phyloP scores from a whole-genome alignment of 208 protist species.

The Wallacemonas sp. region DNA sequence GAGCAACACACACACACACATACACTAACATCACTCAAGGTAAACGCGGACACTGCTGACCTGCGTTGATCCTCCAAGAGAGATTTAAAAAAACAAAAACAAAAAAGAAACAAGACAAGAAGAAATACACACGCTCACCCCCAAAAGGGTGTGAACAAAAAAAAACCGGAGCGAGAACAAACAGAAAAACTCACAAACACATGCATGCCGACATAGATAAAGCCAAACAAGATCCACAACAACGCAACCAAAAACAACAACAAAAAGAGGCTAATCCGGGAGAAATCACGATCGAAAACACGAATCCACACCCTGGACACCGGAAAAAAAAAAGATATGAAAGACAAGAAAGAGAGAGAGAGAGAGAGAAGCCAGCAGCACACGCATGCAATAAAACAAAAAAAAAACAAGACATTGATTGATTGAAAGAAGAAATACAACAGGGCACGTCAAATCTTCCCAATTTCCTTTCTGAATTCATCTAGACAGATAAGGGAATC shows the following conservation, averaged over 20 bases:
- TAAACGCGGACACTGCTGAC: not conserved
- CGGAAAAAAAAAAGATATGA: not conserved
- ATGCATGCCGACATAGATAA: not conserved
- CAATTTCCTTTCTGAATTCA: too few species aligned
- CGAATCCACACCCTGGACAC: not conserved
- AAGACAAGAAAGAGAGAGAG: not conserved
- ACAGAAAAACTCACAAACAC: not conserved
- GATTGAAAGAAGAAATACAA: too few species aligned
- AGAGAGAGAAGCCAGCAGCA: conserved; percentile 9
- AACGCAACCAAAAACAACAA: conserved; percentile 17
- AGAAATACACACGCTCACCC: not conserved
- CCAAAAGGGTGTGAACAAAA: not conserved
- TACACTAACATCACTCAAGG: not conserved
- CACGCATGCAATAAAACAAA: conserved; percentile 4
- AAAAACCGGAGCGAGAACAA: not conserved
- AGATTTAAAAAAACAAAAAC: not conserved
- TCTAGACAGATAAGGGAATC: too few species aligned
- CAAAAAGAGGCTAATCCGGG: not conserved
- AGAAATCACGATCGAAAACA: not conserved
- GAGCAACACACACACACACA: too few species aligned
- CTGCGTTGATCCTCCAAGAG: not conserved
- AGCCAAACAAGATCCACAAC: too few species aligned
- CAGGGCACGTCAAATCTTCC: too few species aligned
- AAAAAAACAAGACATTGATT: conserved; percentile 12
- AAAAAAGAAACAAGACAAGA: not conserved